phyloP scores from a whole-genome alignment of 331 rosid species.

The Quercus lobata region DNA sequence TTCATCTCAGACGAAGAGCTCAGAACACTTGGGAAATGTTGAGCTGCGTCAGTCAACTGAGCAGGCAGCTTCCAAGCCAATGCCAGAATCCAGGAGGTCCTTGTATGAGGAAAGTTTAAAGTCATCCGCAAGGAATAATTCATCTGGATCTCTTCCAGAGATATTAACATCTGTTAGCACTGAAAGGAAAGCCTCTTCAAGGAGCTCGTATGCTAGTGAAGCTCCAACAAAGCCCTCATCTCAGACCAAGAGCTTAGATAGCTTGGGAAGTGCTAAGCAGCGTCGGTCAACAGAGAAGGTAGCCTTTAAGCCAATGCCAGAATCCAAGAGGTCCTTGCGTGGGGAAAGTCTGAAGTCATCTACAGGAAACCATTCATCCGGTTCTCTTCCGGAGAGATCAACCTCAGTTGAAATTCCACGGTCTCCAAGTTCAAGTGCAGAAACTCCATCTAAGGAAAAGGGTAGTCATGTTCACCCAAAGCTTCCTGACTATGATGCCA shows the following conservation, averaged over 20 bases:
- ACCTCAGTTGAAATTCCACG: slow-evolving; percentile 30
- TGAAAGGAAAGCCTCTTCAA: slow-evolving; percentile 40
- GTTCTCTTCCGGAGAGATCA: slow-evolving; percentile 29
- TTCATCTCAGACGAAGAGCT: slow-evolving; percentile 23
- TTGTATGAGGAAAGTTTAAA: slow-evolving; percentile 27
- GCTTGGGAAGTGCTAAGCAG: slow-evolving; percentile 19
- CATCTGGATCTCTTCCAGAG: slow-evolving; percentile 37
- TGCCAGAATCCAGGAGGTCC: slow-evolving; percentile 30
- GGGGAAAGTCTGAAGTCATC: slow-evolving; percentile 35
- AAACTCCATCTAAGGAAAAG: slow-evolving; percentile 38
- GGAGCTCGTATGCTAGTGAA: slow-evolving; percentile 26
- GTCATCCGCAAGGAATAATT: slow-evolving; percentile 30
- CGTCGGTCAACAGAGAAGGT: slow-evolving; percentile 8
- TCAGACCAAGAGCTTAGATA: slow-evolving; percentile 26
- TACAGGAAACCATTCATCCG: slow-evolving; percentile 29
- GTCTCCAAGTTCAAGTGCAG: slow-evolving; percentile 23
- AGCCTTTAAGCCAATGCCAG: slow-evolving; percentile 19
- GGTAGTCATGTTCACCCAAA: slow-evolving; percentile 85
- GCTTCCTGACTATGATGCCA: slow-evolving; percentile 81
- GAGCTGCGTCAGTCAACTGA: slow-evolving; percentile 27
- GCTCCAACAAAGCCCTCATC: slow-evolving; percentile 17
- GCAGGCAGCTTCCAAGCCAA: slow-evolving; percentile 24
- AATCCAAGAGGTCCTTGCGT: slow-evolving; percentile 27
- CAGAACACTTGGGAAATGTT: slow-evolving; percentile 22
- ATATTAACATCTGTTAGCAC: slow-evolving; percentile 23